Evolutionary conservation across 768 basidiomycete species (phyloP).

Genomic region (Boletus fagicola): DNA sequence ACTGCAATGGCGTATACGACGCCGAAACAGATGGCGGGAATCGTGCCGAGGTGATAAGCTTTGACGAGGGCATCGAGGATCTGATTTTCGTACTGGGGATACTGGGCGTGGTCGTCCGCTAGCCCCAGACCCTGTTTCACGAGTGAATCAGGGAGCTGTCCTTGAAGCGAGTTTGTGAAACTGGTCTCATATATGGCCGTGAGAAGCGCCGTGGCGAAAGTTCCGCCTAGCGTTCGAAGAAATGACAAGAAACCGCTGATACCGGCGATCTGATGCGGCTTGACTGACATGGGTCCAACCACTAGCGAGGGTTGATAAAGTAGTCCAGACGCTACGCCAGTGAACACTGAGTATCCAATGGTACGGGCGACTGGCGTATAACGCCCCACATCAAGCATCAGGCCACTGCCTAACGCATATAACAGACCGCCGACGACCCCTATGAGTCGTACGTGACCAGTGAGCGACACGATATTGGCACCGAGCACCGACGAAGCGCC

Average conservation of each 20-base stretch:
- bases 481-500: constrained; percentile 36
- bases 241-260: constrained; percentile 38
- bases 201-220: constrained; percentile 37
- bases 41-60: constrained; percentile 34
- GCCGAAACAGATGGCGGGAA: constrained; percentile 35
- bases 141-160: constrained; percentile 28
- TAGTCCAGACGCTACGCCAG: constrained; percentile 32
- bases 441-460: constrained; percentile 32
- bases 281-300: constrained; percentile 36
- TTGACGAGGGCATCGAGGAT: constrained; percentile 34
- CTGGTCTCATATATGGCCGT: constrained; percentile 34
- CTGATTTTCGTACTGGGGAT: constrained; percentile 35
- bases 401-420: constrained; percentile 33
- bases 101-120: constrained; percentile 29
- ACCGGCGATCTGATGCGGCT: constrained; percentile 34
- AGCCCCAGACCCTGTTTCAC: constrained; percentile 32
- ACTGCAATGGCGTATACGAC: constrained; percentile 33
- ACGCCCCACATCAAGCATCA: constrained; percentile 35
- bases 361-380: constrained; percentile 26
- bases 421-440: constrained; percentile 31
- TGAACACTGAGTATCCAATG: constrained; percentile 34
- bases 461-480: constrained; percentile 33
- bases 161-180: constrained; percentile 31
- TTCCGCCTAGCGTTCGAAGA: constrained; percentile 35
- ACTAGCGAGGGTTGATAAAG: constrained; percentile 37